Evolutionary conservation across 2,329 filamentous ascomycete species (phyloP).

Genomic region (Xylaria sp.): DNA sequence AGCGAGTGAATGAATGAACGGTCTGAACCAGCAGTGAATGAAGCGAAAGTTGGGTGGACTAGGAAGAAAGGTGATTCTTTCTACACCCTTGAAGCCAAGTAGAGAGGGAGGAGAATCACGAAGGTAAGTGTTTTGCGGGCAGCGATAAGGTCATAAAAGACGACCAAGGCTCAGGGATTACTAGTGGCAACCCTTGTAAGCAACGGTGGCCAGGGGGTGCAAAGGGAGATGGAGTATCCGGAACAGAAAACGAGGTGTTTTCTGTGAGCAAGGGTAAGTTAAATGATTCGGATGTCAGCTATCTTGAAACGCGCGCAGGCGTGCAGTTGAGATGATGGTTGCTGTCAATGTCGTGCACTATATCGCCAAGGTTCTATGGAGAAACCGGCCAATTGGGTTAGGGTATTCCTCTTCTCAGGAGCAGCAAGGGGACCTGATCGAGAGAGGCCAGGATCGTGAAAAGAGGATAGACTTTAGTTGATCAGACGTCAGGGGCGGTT

Average conservation of each 20-base stretch:
- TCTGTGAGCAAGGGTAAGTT: slow-evolving; percentile 24
- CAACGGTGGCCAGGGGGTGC: slow-evolving; percentile 40
- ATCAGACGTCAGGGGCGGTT: slow-evolving; percentile 61
- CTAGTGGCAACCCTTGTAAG: slow-evolving; percentile 24
- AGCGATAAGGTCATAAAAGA: slow-evolving; percentile 56
- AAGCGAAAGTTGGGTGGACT: slow-evolving; percentile 55
- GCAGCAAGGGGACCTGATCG: slow-evolving; percentile 13
- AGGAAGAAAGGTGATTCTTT: slow-evolving; percentile 55
- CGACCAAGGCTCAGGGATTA: slow-evolving; percentile 32
- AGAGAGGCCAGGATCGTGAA: slow-evolving; percentile 39
- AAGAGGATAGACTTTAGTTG: slow-evolving; percentile 41
- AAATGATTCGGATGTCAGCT: slow-evolving; percentile 53
- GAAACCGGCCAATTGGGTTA: slow-evolving; percentile 31
- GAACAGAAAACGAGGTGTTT: slow-evolving; percentile 29
- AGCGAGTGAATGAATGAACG: slow-evolving; percentile 54
- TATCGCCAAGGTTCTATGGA: slow-evolving; percentile 29
- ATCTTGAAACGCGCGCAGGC: slow-evolving; percentile 53
- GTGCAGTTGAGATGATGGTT: slow-evolving; percentile 47
- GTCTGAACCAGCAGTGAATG: slow-evolving; percentile 66
- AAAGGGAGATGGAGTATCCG: slow-evolving; percentile 46
- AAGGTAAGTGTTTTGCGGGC: slow-evolving; percentile 47
- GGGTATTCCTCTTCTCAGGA: slow-evolving; percentile 16
- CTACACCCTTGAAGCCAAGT: slow-evolving; percentile 59
- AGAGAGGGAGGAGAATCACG: slow-evolving; percentile 50
- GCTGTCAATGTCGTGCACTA: slow-evolving; percentile 24